Percentiles rank a stretch among this genome's conserved stretches.
Evolutionary conservation across 2,329 filamentous ascomycete species (phyloP).

Genomic region (Scytalidium lignicola): DNA sequence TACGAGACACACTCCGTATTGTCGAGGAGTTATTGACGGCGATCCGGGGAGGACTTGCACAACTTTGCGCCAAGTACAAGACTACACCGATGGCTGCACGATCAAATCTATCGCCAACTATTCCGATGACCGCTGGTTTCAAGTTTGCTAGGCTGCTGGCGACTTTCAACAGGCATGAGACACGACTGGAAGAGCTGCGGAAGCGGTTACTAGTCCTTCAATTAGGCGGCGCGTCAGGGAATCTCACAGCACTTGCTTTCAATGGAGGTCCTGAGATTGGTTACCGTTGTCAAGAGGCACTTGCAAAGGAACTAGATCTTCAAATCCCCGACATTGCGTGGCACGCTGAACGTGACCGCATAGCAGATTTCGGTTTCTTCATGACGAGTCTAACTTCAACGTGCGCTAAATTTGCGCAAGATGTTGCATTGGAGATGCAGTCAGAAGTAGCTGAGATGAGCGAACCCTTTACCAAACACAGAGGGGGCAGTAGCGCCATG

Average conservation of each 20-base stretch:
- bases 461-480: conserved; percentile 47
- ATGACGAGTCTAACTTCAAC: conserved; percentile 45
- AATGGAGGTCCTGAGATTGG: conserved; percentile 38
- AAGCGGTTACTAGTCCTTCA: conserved; percentile 42
- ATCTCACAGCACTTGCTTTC: conserved; percentile 43
- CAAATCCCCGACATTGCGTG: conserved; percentile 46
- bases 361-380: conserved; percentile 46
- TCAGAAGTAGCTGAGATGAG: conserved; percentile 45
- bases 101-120: conserved; percentile 49
- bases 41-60: conserved; percentile 37
- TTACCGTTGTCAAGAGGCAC: conserved; percentile 34
- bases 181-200: conserved; percentile 40
- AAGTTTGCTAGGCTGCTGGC: conserved; percentile 50
- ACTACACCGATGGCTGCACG: conserved; percentile 45
- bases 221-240: conserved; percentile 49
- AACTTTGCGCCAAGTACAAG: conserved; percentile 25
- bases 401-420: conserved; percentile 47
- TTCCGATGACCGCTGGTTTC: conserved; percentile 50
- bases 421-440: conserved; percentile 50
- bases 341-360: conserved; percentile 47
- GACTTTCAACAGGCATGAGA: conserved; percentile 39
- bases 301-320: conserved; percentile 41
- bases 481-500: conserved; percentile 49
- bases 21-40: conserved; percentile 36
- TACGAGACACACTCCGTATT: conserved; percentile 41